Evolutionary conservation across 1,139 yeast genomes (phyloP), one percentile per base, ranked within the genome.

Genomic region (Magnusiomyces paraingens): DNA sequence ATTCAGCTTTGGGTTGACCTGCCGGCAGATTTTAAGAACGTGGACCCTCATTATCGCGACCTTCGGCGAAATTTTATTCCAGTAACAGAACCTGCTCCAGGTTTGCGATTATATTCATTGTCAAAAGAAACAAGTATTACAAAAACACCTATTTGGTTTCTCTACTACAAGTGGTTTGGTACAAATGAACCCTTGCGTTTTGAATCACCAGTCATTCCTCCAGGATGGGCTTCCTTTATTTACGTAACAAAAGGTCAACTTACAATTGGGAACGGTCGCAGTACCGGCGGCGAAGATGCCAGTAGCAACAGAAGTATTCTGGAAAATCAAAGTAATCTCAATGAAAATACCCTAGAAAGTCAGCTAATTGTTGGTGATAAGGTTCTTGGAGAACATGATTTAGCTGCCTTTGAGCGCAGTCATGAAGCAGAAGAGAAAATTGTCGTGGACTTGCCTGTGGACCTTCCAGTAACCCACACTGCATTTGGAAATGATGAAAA

Each of bases 1-100:
- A 73, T 88, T 73, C 95, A 88, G 68, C 71, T 89, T 50, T 88
- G 95, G 95, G 93, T 89, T 49, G 95, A 88, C 65, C 76, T 88
- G 58, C 96, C 96, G 2, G 80, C 76, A 54, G 70, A 77, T 1
- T 70, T 84, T 68, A 87, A 87, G 65, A 78, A 84, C 55, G 71
- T 79, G 53, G 79, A 78, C 45, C 95, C 96, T 49, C 74, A 90
- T 55, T 88, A 88, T 26, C 78, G 94, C 63, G 93, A 87, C 65
- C 75, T 88, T 66, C 79, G 81, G 65, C 77, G 77, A n/a, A 74
- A 75, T 64, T 93, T 86, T 63, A 81, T 86, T 49, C 94, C 93
- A 12, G 75, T 77, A 29, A 81, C 72, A 14, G 73, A 75, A 54
- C 90, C 90, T 51, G 76, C 78, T 61, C 89, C 85, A 46, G 79